These are phyloP conservation scores for Crataegus laevigata DNA, from an alignment of 306 rosid genomes.

Conservation along the genomic window DNA sequence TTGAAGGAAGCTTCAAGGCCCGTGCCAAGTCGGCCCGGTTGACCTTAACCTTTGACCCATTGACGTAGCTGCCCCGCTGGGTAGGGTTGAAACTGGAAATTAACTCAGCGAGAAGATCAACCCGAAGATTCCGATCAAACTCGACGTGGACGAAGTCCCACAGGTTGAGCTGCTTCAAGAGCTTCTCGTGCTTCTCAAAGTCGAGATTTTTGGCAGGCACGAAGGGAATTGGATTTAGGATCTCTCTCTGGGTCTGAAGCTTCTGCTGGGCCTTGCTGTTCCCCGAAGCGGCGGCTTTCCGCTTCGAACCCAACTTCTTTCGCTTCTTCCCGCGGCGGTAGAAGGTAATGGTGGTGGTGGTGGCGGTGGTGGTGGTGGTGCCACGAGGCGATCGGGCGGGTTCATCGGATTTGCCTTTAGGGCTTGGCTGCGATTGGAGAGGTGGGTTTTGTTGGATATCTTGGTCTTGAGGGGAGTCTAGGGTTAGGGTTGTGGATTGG, in stretches of 20 bases:
- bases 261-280: conserved; percentile 26
- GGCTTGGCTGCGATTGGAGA: neutral
- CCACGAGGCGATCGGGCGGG: conserved; percentile 25
- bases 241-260: conserved; percentile 35
- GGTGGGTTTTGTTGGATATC: neutral
- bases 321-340: conserved; percentile 17
- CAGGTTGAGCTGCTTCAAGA: conserved; percentile 59
- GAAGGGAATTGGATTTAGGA: conserved; percentile 74
- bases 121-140: conserved; percentile 44
- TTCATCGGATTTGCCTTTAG: conserved; percentile 24
- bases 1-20: conserved; percentile 48
- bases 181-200: conserved; percentile 49
- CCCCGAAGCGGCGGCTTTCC: neutral
- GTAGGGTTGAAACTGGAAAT: conserved; percentile 34
- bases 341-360: neutral
- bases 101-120: conserved; percentile 57
- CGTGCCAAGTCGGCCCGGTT: conserved; percentile 71
- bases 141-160: conserved; percentile 78
- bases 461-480: neutral
- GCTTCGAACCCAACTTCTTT: neutral
- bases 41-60: conserved; percentile 30
- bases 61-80: conserved; percentile 42
- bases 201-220: conserved; percentile 47
- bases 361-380: neutral
- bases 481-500: conserved; percentile 11